A percentile compares a stretch with the other conserved stretches of the same genome.
Evolutionary conservation across 768 basidiomycete species (phyloP).

Genomic region (Amanita pallidorosea): DNA sequence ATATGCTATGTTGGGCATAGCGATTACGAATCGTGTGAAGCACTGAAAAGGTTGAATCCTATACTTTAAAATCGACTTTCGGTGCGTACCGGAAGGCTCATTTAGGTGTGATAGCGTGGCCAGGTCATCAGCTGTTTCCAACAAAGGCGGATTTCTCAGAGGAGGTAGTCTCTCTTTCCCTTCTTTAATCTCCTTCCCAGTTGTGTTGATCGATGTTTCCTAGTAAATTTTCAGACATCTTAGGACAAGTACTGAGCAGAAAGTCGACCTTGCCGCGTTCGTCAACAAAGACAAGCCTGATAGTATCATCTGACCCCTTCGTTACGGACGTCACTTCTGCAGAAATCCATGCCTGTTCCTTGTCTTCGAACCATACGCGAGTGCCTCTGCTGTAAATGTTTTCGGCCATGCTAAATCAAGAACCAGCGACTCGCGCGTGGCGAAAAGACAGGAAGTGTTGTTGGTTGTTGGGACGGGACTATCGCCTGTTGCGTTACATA

Average conservation of each 20-base stretch:
- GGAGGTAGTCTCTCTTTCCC: slow-evolving; percentile 79
- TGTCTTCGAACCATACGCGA: slow-evolving; percentile 89
- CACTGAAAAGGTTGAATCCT: slow-evolving; percentile 34
- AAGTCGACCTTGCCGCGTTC: slow-evolving; percentile 68
- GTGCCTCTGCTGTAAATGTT: slow-evolving; percentile 89
- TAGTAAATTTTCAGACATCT: slow-evolving; percentile 18
- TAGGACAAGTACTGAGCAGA: slow-evolving; percentile 4
- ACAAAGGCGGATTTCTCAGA: slow-evolving; percentile 88
- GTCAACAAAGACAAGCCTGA: slow-evolving; percentile 80
- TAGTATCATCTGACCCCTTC: slow-evolving; percentile 57
- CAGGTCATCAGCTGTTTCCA: slow-evolving; percentile 96
- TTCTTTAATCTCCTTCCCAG: slow-evolving; percentile 69
- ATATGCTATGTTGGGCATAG: slow-evolving; percentile 95
- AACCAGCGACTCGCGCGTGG: slow-evolving; percentile 6
- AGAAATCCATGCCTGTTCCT: slow-evolving; percentile 89
- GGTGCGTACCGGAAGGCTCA: slow-evolving; percentile 78
- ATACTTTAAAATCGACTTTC: slow-evolving; percentile 2
- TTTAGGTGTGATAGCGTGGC: slow-evolving; percentile 97
- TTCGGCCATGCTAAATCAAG: slow-evolving; percentile 55
- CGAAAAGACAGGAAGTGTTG: slow-evolving; percentile 10
- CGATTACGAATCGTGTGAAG: slow-evolving; percentile 95
- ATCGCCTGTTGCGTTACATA: background rate
- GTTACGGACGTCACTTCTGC: slow-evolving; percentile 66
- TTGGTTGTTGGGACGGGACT: background rate
- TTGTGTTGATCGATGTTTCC: slow-evolving; percentile 76